These are phyloP conservation scores for Pilatotrama ljubarskyi DNA, from an alignment of 768 basidiomycete genomes.

Conservation along the genomic window DNA sequence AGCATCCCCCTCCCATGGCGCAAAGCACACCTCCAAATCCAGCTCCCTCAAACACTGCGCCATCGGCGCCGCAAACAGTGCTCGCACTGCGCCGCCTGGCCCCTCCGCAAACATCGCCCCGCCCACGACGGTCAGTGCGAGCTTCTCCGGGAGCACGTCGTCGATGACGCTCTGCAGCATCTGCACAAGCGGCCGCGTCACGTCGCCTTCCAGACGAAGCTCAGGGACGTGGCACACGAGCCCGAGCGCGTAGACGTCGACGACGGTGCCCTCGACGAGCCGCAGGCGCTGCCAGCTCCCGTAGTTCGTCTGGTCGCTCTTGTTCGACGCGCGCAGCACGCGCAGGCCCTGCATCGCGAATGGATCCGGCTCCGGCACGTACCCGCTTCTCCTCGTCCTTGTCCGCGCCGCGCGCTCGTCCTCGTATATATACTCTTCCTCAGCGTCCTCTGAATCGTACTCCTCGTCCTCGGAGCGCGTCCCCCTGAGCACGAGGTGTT, in stretches of 20 bases:
- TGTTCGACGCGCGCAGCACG: neutral
- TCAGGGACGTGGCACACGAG: conserved; percentile 8
- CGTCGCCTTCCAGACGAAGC: neutral
- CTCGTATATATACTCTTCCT: neutral
- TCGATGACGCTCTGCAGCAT: neutral
- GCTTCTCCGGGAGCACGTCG: neutral
- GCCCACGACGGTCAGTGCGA: neutral
- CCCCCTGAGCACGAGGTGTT: conserved; percentile 2
- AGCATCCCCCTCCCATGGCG: neutral
- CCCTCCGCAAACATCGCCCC: neutral
- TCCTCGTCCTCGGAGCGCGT: neutral
- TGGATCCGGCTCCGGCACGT: neutral
- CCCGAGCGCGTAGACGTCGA: conserved; percentile 8
- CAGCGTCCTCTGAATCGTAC: neutral
- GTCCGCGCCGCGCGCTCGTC: neutral
- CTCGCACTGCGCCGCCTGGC: neutral
- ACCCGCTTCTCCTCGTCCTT: neutral
- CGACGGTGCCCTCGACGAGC: conserved; percentile 2
- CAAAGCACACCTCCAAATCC: neutral
- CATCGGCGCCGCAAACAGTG: neutral
- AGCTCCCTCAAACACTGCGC: neutral
- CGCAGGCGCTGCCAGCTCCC: conserved; percentile 6
- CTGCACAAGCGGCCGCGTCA: neutral
- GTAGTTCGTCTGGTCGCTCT: conserved; percentile 1
- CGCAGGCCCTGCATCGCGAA: neutral